phyloP scores from a whole-genome alignment of 306 rosid species.

The Prunus padus region DNA sequence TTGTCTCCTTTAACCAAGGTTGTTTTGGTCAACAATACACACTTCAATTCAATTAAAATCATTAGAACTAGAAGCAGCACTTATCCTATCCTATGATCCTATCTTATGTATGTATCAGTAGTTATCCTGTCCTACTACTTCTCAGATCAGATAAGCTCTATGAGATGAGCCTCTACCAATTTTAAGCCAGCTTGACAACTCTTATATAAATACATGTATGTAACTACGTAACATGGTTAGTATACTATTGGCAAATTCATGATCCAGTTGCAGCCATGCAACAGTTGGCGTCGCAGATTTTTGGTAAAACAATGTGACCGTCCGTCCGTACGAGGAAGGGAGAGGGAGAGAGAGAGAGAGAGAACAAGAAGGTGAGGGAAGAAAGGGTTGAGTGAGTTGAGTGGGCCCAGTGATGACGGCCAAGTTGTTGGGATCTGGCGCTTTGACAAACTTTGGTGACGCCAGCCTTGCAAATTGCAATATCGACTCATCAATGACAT shows the following conservation, averaged over 20 bases:
- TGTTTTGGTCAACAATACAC: background rate
- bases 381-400: background rate
- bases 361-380: background rate
- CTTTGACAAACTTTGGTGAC: background rate
- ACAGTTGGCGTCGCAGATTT: background rate
- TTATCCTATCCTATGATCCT: too few species aligned
- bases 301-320: background rate
- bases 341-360: background rate
- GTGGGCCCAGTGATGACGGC: slow-evolving; percentile 7
- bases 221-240: background rate
- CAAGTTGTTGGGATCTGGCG: slow-evolving; percentile 22
- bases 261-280: background rate
- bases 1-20: background rate
- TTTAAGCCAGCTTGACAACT: too few species aligned
- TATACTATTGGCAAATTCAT: background rate
- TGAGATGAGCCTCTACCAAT: too few species aligned
- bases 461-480: slow-evolving; percentile 26
- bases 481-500: slow-evolving; percentile 13
- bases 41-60: background rate
- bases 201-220: too few species aligned
- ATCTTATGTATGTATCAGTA: background rate
- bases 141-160: too few species aligned
- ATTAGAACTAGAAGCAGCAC: background rate
- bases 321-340: slow-evolving; percentile 4
- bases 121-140: too few species aligned